phyloP scores from a whole-genome alignment of 345 rosid species.

The Durio zibethinus region DNA sequence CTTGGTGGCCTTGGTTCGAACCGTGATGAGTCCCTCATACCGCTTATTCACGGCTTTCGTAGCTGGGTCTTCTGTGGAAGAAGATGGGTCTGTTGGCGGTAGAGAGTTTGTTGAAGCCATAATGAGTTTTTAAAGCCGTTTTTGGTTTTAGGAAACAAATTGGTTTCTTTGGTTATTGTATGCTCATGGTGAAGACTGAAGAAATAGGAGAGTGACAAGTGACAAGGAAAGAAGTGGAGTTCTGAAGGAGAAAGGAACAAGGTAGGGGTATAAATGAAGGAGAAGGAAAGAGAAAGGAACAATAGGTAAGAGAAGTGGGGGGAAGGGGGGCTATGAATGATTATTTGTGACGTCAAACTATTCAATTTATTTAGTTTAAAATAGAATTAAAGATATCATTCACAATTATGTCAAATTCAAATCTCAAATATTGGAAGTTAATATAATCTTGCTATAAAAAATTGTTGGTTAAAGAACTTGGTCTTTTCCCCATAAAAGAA shows the following conservation, averaged over 20 bases:
- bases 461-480: too few relatives aligned
- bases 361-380: slow-evolving; percentile 10
- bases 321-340: background rate
- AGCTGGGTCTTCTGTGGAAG: slow-evolving; percentile 21
- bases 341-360: background rate
- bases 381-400: background rate
- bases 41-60: slow-evolving; percentile 29
- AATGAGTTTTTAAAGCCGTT: background rate
- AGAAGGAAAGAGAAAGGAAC: background rate
- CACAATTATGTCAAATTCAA: background rate
- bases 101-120: slow-evolving; percentile 25
- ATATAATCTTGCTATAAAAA: too few relatives aligned
- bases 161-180: background rate
- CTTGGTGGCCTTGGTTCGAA: slow-evolving; percentile 47
- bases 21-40: slow-evolving; percentile 37
- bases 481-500: too few relatives aligned
- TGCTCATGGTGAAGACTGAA: background rate
- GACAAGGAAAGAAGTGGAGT: background rate
- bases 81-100: slow-evolving; percentile 15
- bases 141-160: background rate
- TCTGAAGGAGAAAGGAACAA: background rate
- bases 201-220: background rate
- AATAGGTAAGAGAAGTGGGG: background rate
- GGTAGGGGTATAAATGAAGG: background rate
- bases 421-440: background rate